Conservation (phyloP, 805 yeast genomes). For the Candida bentonensis region DNA sequence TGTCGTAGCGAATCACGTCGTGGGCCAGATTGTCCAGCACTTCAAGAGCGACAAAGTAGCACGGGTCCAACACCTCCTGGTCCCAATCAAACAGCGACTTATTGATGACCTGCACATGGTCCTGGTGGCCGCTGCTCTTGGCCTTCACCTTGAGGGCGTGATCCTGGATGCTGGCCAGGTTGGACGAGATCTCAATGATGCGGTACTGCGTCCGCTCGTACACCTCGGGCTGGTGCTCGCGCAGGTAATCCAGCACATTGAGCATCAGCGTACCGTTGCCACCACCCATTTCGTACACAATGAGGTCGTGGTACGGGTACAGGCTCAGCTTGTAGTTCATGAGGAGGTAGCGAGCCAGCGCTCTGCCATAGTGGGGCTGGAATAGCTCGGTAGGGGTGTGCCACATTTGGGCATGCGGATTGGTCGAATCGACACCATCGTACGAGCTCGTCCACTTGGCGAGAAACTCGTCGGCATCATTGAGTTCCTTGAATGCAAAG, state of each 20-base stretch:
- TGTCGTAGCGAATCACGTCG: slow-evolving; percentile 66
- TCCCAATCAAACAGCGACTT: slow-evolving; percentile 69
- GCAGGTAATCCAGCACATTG: slow-evolving; percentile 53
- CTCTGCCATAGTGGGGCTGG: slow-evolving; percentile 72
- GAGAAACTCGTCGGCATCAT: slow-evolving; percentile 57
- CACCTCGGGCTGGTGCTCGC: slow-evolving; percentile 54
- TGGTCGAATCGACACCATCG: slow-evolving; percentile 30
- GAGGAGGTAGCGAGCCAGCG: slow-evolving; percentile 66
- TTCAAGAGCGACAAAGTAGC: slow-evolving; percentile 67
- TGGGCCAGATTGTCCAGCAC: slow-evolving; percentile 78
- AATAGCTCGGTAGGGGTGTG: slow-evolving; percentile 83
- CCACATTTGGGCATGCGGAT: slow-evolving; percentile 45
- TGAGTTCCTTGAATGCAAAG: slow-evolving; percentile 42
- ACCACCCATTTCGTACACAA: slow-evolving; percentile 79
- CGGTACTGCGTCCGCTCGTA: slow-evolving; percentile 53
- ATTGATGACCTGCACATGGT: slow-evolving; percentile 51
- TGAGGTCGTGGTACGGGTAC: slow-evolving; percentile 57
- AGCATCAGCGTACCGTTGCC: slow-evolving; percentile 82
- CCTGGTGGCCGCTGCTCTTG: slow-evolving; percentile 31
- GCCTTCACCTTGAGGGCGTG: slow-evolving; percentile 22
- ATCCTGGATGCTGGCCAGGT: slow-evolving; percentile 44
- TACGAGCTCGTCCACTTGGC: slow-evolving; percentile 53
- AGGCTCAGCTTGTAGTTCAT: slow-evolving; percentile 54
- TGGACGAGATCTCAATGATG: slow-evolving; percentile 57
- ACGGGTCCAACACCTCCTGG: slow-evolving; percentile 42